Evolutionary conservation across 2,329 filamentous ascomycete species (phyloP).

Genomic region (Pestalotiopsis sp.): DNA sequence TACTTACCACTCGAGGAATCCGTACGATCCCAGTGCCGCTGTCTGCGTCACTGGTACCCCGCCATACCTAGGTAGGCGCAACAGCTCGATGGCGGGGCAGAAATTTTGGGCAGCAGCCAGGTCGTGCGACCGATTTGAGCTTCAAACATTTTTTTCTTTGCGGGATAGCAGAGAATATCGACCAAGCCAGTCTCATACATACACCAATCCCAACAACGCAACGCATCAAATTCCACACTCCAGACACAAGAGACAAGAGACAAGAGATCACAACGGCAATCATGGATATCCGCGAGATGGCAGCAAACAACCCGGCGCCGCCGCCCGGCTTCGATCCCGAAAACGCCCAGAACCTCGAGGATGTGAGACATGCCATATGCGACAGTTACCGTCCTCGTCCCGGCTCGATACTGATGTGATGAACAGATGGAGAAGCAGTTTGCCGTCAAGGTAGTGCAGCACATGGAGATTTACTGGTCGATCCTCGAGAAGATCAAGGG

Average conservation of each 20-base stretch:
- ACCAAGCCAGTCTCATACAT: not conserved
- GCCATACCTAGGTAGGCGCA: constrained; percentile 1
- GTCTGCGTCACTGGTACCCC: constrained; percentile 6
- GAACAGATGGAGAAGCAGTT: constrained; percentile 97
- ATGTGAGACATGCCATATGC: constrained; percentile 1
- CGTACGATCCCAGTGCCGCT: not conserved
- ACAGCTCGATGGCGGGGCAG: constrained; percentile 6
- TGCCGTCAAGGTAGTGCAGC: constrained; percentile 95
- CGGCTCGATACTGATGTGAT: too few relatives aligned
- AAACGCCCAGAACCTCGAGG: constrained; percentile 14
- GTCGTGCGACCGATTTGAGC: not conserved
- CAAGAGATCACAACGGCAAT: not conserved
- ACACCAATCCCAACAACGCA: not conserved
- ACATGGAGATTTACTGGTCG: constrained; percentile 96
- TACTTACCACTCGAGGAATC: not conserved
- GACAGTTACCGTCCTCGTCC: too few relatives aligned
- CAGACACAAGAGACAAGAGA: not conserved
- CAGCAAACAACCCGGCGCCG: constrained; percentile 12
- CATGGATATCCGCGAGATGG: constrained; percentile 13
- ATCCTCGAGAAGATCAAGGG: constrained; percentile 91
- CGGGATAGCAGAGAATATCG: not conserved
- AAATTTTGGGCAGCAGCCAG: constrained; percentile 4
- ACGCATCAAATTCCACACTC: not conserved
- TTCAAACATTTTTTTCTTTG: not conserved
- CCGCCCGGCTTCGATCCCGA: constrained; percentile 13